Evolutionary conservation across 2,329 filamentous ascomycete species (phyloP).

Genomic region (Ophiostoma quercus): DNA sequence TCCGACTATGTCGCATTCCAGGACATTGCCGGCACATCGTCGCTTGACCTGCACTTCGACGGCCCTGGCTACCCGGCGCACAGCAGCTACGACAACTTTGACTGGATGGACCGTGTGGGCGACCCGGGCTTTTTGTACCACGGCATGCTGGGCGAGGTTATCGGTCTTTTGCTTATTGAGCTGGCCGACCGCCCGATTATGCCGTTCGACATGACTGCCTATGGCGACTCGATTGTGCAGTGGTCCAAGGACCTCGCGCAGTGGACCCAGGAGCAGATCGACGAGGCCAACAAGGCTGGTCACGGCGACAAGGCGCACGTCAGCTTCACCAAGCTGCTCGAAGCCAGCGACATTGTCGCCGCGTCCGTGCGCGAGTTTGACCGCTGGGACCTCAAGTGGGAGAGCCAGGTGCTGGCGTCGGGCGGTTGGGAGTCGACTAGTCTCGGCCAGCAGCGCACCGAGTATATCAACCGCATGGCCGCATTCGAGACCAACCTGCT

Average conservation of each 20-base stretch:
- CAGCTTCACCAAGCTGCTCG: constrained; percentile 41
- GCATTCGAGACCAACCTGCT: constrained; percentile 78
- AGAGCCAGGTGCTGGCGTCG: constrained; percentile 61
- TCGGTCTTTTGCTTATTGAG: constrained; percentile 77
- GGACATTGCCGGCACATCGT: constrained; percentile 81
- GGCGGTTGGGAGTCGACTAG: constrained; percentile 71
- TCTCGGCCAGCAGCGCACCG: constrained; percentile 61
- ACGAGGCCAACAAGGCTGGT: constrained; percentile 41
- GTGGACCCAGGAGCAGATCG: constrained; percentile 38
- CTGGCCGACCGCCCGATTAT: constrained; percentile 73
- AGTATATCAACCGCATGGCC: constrained; percentile 73
- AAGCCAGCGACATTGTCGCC: constrained; percentile 58
- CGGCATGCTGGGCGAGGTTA: constrained; percentile 69
- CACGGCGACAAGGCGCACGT: constrained; percentile 29
- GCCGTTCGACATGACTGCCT: constrained; percentile 73
- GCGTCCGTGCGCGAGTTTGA: constrained; percentile 60
- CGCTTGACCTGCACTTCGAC: constrained; percentile 74
- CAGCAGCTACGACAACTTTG: constrained; percentile 84
- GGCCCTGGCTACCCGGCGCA: constrained; percentile 52
- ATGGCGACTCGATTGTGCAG: constrained; percentile 60
- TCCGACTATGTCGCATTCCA: constrained; percentile 90
- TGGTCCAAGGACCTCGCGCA: constrained; percentile 45
- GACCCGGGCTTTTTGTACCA: constrained; percentile 85
- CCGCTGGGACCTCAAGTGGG: constrained; percentile 73
- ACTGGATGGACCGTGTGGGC: constrained; percentile 73